Evolutionary conservation across 2,329 filamentous ascomycete genomes (phyloP), one percentile per base, ranked within the genome.

Genomic region (Colletotrichum noveboracense): DNA sequence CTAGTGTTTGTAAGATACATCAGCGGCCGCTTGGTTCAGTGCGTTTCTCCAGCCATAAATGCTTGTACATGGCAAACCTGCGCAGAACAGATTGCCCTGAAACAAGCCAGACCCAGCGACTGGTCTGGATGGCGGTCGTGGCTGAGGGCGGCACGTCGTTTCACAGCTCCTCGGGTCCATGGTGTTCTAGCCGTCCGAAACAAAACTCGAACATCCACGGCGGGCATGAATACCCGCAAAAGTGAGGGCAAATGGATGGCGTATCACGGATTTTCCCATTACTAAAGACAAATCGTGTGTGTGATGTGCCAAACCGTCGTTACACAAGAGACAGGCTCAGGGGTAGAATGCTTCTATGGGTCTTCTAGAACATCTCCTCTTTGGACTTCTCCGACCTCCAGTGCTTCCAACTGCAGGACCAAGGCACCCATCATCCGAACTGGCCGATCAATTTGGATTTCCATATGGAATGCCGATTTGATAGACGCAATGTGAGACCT

Each of bases 331-430:
- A 48, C 64, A 69, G 64, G 73, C 34, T 34, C 56, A 64, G 65
- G 70, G 73, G 34, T 68, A 43, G 26, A 10, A 32, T n/a, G 48
- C 64, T 73, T 73, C 73, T 48, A 28, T 32, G 58, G 64, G 28
- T 24, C 73, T 75, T 75, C 73, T 36, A 65, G 70, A 75, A 75
- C 21, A 68, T 68, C 21, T 75, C 64, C 58, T n/a, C 64, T 64
- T 73, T 65, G 56, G 38, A 66, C 55, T 68, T 73, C 56, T 26
- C 28, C 58, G 6, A 62, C 28, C 30, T 62, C 18, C 56, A 12
- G 26, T 5, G 32, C 18, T 21, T 62, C 12, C 12, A n/a, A 26
- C 24, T 43, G 30, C 72, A 21, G 12, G 28, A 38, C 28, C n/a
- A 38, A 61, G 48, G 60, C 67, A 60, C 34, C 24, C 68, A 56